Evolutionary conservation across 495 filamentous ascomycete species (phyloP).

Genomic region (Penicillium malachiteum): DNA sequence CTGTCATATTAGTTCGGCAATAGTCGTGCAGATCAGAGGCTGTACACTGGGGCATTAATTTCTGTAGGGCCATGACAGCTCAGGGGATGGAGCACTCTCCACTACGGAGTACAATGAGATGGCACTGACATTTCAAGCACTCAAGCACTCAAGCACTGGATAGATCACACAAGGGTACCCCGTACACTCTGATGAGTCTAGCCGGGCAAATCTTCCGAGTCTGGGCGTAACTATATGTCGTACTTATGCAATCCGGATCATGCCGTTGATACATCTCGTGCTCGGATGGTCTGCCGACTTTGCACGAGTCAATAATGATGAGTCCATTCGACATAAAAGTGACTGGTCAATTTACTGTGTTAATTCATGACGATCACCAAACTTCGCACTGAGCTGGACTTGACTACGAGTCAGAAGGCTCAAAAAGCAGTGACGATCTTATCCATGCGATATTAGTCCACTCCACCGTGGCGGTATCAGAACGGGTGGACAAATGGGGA

Average conservation of each 20-base stretch:
- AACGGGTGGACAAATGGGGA: constrained; percentile 2
- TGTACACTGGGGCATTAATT: constrained; percentile 2
- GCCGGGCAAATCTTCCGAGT: too few relatives aligned
- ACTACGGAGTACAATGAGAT: neutral
- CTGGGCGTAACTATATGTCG: too few relatives aligned
- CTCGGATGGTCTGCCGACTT: too few relatives aligned
- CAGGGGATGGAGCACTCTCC: constrained; percentile 2
- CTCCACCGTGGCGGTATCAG: neutral
- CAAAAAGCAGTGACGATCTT: neutral
- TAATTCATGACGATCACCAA: too few relatives aligned
- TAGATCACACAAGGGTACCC: neutral
- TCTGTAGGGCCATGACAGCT: constrained; percentile 18
- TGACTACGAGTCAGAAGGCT: neutral
- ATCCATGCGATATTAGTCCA: neutral
- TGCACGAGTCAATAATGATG: too few relatives aligned
- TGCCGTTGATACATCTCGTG: too few relatives aligned
- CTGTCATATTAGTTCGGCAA: constrained; percentile 1
- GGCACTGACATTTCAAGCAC: neutral
- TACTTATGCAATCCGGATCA: too few relatives aligned
- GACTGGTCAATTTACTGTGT: too few relatives aligned
- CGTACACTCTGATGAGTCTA: too few relatives aligned
- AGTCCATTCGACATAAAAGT: too few relatives aligned
- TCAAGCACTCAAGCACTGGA: neutral
- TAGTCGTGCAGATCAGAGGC: constrained; percentile 1
- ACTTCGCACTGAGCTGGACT: too few relatives aligned